Conservation (phyloP, 768 basidiomycete species). For the Neoboletus brunneissimus region DNA sequence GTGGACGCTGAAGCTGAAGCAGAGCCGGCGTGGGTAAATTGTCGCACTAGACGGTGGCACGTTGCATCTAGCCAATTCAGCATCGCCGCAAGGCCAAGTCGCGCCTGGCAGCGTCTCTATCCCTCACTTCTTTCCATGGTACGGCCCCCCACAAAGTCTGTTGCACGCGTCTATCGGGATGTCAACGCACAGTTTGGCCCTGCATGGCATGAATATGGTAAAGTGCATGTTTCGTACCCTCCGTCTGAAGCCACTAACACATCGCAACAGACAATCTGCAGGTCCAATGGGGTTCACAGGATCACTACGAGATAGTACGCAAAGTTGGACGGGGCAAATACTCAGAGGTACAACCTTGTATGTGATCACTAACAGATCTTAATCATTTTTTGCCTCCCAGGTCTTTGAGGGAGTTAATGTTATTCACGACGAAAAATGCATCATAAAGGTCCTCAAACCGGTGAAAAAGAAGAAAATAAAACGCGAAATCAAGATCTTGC, state of each 20-base stretch:
- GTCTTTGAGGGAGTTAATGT: conserved; percentile 94
- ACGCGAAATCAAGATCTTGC: conserved; percentile 96
- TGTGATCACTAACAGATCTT: conserved; percentile 12
- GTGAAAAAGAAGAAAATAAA: conserved; percentile 99
- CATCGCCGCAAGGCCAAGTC: conserved; percentile 9
- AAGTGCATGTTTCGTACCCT: conserved; percentile 18
- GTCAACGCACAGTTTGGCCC: conserved; percentile 86
- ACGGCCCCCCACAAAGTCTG: conserved; percentile 69
- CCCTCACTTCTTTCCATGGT: conserved; percentile 49
- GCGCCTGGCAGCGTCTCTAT: conserved; percentile 11
- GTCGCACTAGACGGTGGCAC: conserved; percentile 7
- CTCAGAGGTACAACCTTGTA: conserved; percentile 63
- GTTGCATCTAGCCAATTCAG: conserved; percentile 12
- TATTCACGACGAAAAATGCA: conserved; percentile 89
- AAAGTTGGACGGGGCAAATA: conserved; percentile 97
- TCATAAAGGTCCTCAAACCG: conserved; percentile 97
- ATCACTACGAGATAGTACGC: conserved; percentile 96
- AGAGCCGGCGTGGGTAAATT: conserved; percentile 30
- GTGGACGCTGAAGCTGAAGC: background rate
- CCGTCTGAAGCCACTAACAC: conserved; percentile 11
- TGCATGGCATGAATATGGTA: conserved; percentile 96
- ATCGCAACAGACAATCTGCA: conserved; percentile 77
- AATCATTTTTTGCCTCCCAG: conserved; percentile 36
- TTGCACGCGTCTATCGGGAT: conserved; percentile 83
- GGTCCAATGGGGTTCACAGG: conserved; percentile 97